Evolutionary conservation across 2,329 filamentous ascomycete genomes (phyloP).

Genomic region (Eurotiales sp.): DNA sequence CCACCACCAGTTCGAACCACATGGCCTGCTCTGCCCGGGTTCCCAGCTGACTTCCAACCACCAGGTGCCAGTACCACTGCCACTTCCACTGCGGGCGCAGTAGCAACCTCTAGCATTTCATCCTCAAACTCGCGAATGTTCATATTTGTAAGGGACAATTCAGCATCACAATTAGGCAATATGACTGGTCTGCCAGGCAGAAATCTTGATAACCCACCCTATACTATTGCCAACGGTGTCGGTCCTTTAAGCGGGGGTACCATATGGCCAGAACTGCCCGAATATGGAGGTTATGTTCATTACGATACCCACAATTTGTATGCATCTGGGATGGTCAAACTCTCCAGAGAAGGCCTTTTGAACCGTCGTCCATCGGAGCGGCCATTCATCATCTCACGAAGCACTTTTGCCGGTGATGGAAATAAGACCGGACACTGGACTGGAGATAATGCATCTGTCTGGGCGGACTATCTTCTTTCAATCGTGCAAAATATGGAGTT

Average conservation of each 20-base stretch:
- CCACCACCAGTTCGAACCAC: constrained; percentile 63
- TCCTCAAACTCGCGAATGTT: background rate
- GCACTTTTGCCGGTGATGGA: constrained; percentile 71
- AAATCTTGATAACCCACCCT: constrained; percentile 62
- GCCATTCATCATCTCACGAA: constrained; percentile 70
- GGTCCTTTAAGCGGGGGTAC: constrained; percentile 53
- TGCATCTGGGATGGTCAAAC: constrained; percentile 66
- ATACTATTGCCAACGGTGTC: constrained; percentile 61
- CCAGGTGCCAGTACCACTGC: background rate
- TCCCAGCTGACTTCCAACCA: constrained; percentile 65
- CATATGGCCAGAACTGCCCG: constrained; percentile 63
- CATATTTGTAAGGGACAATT: background rate
- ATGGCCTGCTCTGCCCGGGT: constrained; percentile 66
- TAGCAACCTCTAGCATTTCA: too few relatives aligned
- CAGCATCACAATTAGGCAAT: constrained; percentile 12
- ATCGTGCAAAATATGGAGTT: constrained; percentile 61
- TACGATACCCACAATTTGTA: constrained; percentile 78
- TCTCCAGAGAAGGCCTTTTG: constrained; percentile 63
- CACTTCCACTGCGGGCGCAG: background rate
- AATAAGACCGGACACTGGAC: constrained; percentile 56
- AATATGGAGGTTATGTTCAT: constrained; percentile 59
- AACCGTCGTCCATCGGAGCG: constrained; percentile 60
- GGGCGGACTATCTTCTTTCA: constrained; percentile 57
- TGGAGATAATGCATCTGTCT: constrained; percentile 57
- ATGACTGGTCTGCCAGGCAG: constrained; percentile 56